Evolutionary conservation across 176 grass and related monocot genomes (phyloP).

Genomic region (Oryza rufipogon): DNA sequence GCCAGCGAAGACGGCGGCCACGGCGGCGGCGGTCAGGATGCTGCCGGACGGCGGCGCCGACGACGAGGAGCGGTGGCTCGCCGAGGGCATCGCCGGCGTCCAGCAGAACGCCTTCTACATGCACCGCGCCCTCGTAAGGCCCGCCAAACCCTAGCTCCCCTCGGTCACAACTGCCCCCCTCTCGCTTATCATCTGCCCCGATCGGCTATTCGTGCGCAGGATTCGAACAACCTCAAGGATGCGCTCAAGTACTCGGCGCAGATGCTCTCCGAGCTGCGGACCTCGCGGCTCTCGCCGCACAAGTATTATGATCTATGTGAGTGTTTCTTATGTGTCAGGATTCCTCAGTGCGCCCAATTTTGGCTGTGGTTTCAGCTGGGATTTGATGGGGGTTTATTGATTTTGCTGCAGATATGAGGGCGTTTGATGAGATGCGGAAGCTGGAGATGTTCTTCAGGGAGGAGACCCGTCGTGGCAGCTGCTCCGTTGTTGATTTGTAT

Average conservation of each 20-base stretch:
- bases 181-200: slow-evolving; percentile 34
- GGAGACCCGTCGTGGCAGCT: slow-evolving; percentile 76
- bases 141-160: slow-evolving; percentile 38
- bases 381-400: slow-evolving; percentile 37
- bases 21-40: slow-evolving; percentile 55
- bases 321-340: slow-evolving; percentile 8
- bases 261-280: slow-evolving; percentile 98
- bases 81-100: slow-evolving; percentile 96
- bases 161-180: not conserved
- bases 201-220: slow-evolving; percentile 53
- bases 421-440: slow-evolving; percentile 94
- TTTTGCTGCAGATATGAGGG: slow-evolving; percentile 76
- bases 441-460: slow-evolving; percentile 99
- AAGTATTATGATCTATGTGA: slow-evolving; percentile 97
- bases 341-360: not conserved
- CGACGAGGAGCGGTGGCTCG: slow-evolving; percentile 97
- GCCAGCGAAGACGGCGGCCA: slow-evolving; percentile 40
- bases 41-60: slow-evolving; percentile 61
- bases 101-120: slow-evolving; percentile 99
- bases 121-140: slow-evolving; percentile 88
- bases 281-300: slow-evolving; percentile 92
- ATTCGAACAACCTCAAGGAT: slow-evolving; percentile 96
- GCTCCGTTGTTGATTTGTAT: slow-evolving; percentile 86
- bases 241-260: slow-evolving; percentile 97
- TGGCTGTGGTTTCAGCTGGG: slow-evolving; percentile 5